Percentiles rank a stretch among this genome's conserved stretches.
Evolutionary conservation across 1,139 yeast genomes (phyloP).

Genomic region (Geotrichum reessii): DNA sequence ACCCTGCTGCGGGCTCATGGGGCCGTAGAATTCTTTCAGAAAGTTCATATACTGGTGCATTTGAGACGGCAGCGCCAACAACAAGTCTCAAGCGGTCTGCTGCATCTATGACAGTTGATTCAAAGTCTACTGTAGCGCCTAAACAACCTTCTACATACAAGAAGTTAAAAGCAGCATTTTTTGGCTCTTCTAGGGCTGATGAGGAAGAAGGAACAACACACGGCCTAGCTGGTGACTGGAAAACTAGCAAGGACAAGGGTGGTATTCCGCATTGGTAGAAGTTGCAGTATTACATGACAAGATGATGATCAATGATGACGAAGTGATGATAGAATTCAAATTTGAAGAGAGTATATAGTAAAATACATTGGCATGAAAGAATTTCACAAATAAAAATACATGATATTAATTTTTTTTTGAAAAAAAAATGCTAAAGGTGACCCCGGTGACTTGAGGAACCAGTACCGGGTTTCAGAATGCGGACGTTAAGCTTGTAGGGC

Average conservation of each 20-base stretch:
- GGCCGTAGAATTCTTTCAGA: constrained; percentile 70
- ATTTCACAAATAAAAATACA: too few relatives aligned
- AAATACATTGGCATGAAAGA: not conserved
- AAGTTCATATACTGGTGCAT: constrained; percentile 1
- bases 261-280: constrained; percentile 28
- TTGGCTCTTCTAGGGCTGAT: constrained; percentile 16
- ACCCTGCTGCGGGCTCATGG: constrained; percentile 86
- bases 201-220: constrained; percentile 12
- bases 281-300: not conserved
- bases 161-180: constrained; percentile 10
- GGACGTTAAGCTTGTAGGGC: not conserved
- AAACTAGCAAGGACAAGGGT: constrained; percentile 23
- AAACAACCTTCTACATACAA: constrained; percentile 1
- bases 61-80: constrained; percentile 1
- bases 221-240: constrained; percentile 30
- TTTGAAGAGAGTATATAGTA: not conserved
- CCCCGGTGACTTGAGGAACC: too few relatives aligned
- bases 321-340: not conserved
- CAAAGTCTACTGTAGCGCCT: not conserved
- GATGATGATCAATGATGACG: not conserved
- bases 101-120: not conserved
- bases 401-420: too few relatives aligned
- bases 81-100: not conserved
- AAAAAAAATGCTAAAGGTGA: too few relatives aligned
- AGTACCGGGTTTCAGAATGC: not conserved